These are phyloP conservation scores for Clarkia xantiana DNA, from an alignment of 345 rosid genomes.

Conservation along the genomic window DNA sequence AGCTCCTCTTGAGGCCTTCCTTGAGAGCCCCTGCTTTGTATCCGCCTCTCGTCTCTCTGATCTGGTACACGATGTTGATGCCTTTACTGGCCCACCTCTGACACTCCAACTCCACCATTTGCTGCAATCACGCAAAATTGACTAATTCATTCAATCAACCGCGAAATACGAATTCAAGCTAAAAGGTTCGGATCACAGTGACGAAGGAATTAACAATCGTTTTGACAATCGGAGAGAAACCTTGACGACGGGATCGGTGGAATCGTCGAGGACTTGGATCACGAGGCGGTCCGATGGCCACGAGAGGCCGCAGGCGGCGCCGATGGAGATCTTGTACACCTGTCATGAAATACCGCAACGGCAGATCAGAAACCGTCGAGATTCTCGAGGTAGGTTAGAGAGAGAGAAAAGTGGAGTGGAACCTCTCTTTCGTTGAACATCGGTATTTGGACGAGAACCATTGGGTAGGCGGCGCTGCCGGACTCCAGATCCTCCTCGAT, in stretches of 20 bases:
- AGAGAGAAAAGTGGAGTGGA: background rate
- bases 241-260: slow-evolving; percentile 93
- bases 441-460: slow-evolving; percentile 91
- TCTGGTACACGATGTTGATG: slow-evolving; percentile 73
- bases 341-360: slow-evolving; percentile 12
- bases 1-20: slow-evolving; percentile 91
- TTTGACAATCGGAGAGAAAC: slow-evolving; percentile 12
- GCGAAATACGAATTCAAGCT: too few species aligned
- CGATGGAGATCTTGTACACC: slow-evolving; percentile 98
- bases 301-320: slow-evolving; percentile 88
- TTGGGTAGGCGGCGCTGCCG: slow-evolving; percentile 63
- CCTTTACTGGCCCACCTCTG: slow-evolving; percentile 99
- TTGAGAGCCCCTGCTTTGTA: slow-evolving; percentile 98
- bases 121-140: slow-evolving; percentile 25
- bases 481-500: slow-evolving; percentile 70
- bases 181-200: too few species aligned
- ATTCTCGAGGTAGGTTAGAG: background rate
- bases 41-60: slow-evolving; percentile 77
- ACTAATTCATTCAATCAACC: too few species aligned
- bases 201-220: too few species aligned
- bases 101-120: slow-evolving; percentile 92
- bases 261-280: slow-evolving; percentile 99
- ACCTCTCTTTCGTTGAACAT: slow-evolving; percentile 99
- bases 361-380: background rate
- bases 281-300: slow-evolving; percentile 99